Evolutionary conservation across 352 stramenopile genomes (phyloP).

Genomic region (Globisporangium cystogenes): DNA sequence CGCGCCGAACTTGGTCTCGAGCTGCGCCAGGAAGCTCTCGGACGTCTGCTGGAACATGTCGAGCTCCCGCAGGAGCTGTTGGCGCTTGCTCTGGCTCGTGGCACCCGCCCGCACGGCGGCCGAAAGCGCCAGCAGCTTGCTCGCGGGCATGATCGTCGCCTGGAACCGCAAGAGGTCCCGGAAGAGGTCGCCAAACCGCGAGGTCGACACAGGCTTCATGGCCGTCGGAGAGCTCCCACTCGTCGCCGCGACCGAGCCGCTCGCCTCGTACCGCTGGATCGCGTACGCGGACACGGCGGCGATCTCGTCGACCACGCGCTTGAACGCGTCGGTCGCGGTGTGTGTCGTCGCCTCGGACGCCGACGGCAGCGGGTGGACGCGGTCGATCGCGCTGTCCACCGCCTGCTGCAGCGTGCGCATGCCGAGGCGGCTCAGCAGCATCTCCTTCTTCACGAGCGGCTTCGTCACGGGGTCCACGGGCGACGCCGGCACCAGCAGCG

Average conservation of each 20-base stretch:
- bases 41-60: constrained; percentile 89
- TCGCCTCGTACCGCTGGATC: constrained; percentile 41
- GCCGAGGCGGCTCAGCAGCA: constrained; percentile 86
- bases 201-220: constrained; percentile 26
- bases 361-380: constrained; percentile 37
- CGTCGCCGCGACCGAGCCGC: constrained; percentile 12
- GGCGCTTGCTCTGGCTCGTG: constrained; percentile 38
- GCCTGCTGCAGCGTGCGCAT: constrained; percentile 59
- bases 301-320: constrained; percentile 13
- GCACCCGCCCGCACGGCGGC: constrained; percentile 22
- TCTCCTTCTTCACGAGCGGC: constrained; percentile 91
- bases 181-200: constrained; percentile 72
- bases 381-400: constrained; percentile 50
- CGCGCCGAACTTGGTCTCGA: constrained; percentile 61
- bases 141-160: constrained; percentile 57
- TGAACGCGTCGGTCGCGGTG: constrained; percentile 20
- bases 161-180: constrained; percentile 69
- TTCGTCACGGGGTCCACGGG: constrained; percentile 95
- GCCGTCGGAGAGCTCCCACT: constrained; percentile 7
- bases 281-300: constrained; percentile 19
- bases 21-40: constrained; percentile 65
- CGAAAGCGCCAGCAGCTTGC: constrained; percentile 54
- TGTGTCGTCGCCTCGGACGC: constrained; percentile 21
- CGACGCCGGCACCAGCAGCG: constrained; percentile 90
- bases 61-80: constrained; percentile 73